These are phyloP conservation scores for Colletotrichum sp. DNA, from an alignment of 2,329 filamentous ascomycete genomes.

Conservation along the genomic window DNA sequence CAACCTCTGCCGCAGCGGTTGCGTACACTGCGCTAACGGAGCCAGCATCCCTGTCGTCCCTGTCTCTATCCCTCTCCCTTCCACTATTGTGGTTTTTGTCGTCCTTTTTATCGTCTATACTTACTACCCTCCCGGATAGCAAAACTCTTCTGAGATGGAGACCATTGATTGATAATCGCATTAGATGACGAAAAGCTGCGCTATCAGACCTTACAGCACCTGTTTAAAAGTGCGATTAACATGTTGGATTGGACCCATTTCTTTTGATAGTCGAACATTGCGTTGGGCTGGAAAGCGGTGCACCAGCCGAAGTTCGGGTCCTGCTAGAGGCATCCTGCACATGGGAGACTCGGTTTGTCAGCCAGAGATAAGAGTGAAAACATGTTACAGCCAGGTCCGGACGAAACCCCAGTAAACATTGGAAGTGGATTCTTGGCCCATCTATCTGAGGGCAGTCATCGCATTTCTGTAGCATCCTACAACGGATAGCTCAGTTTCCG, in stretches of 20 bases:
- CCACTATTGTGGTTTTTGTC: no score
- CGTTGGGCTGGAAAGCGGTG: accelerated
- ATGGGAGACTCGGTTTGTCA: background rate
- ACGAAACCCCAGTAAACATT: background rate
- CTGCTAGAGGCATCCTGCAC: background rate
- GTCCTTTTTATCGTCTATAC: no score
- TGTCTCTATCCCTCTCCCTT: no score
- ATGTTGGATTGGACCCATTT: background rate
- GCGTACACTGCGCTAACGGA: background rate
- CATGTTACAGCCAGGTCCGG: background rate
- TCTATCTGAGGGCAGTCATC: background rate
- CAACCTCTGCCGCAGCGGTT: background rate
- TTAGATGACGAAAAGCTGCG: background rate
- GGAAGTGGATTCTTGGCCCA: background rate
- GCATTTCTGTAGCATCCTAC: background rate
- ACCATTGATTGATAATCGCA: background rate
- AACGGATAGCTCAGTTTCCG: background rate
- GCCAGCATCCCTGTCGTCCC: background rate
- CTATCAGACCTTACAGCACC: background rate
- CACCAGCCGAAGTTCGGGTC: background rate
- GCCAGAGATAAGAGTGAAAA: background rate
- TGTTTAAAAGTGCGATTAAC: background rate
- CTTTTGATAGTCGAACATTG: background rate
- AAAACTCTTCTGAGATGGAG: background rate
- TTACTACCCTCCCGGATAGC: no score